Evolutionary conservation across 139 green algal species (phyloP), one percentile per base, ranked within the genome.

Genomic region (Volvox africanus): DNA sequence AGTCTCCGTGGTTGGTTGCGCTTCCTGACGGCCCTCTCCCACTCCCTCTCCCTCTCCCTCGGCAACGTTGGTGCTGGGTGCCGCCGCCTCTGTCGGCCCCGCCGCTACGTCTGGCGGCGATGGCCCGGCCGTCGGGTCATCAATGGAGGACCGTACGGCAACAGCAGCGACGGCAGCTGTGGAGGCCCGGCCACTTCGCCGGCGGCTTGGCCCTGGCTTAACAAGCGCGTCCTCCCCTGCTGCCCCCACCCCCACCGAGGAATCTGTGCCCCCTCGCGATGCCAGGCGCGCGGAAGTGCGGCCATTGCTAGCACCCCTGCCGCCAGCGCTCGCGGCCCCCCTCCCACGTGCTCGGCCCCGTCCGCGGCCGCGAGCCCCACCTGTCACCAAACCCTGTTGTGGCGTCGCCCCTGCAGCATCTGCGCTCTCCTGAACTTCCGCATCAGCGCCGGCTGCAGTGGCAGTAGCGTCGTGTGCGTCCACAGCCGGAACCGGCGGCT

Each of bases 251-350:
- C 1, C 5, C 32, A 36, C 76, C 32, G 32, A 18, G 18, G 76
- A 21, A 20, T 67, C 78, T 33, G 67, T 35, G 0, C 36, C 36
- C 78, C 37, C 78, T 13, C 36, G 36, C 16, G 78, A 62, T 16
- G 78, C 78, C 20, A 68, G 78, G 1, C 78, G 78, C 36, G 78
- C 78, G 32, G 78, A 84, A 18, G 75, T 81, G 17, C 75, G 75
- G 26, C 78, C 78, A 17, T 44, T 65, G 36, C 78, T 35, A 18
- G 36, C 36, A 26, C 78, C 78, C 11, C 78, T 22, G 17, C 65
- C 65, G 32, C 32, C 75, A 26, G 17, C 32, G 75, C 32, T 44
- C 16, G 78, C 78, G 20, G 37, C 50, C 12, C 80, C 80, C 80
- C 80, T 37, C 16, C 80, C 80, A 12, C 80, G 80, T 20, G 44